These are phyloP conservation scores for Lojkania enalia DNA, from an alignment of 2,329 filamentous ascomycete species.

Conservation along the genomic window DNA sequence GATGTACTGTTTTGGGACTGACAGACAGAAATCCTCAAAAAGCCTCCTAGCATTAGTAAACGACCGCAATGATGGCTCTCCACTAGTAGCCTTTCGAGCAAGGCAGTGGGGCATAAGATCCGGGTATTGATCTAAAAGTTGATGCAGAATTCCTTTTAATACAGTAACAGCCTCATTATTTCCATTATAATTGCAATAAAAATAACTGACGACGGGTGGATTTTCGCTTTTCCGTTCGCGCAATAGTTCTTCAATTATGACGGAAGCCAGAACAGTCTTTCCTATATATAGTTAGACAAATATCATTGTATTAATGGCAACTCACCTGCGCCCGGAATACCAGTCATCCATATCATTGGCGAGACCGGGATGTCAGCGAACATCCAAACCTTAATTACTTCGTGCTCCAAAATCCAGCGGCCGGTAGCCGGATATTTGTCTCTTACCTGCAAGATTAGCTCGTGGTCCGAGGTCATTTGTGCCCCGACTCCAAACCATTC, in stretches of 20 bases:
- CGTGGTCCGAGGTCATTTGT: conserved; percentile 19
- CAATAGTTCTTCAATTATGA: conserved; percentile 23
- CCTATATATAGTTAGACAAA: conserved; percentile 15
- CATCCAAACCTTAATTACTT: conserved; percentile 25
- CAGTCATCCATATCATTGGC: conserved; percentile 19
- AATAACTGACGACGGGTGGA: conserved; percentile 16
- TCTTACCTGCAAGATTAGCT: conserved; percentile 8
- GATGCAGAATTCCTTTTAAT: conserved; percentile 21
- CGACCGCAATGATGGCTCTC: conserved; percentile 23
- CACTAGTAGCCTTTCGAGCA: conserved; percentile 14
- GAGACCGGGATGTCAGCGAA: conserved; percentile 10
- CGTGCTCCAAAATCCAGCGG: conserved; percentile 24
- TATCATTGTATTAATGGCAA: neutral
- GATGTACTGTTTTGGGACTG: conserved; percentile 22
- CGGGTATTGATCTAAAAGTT: conserved; percentile 20
- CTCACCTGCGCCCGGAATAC: conserved; percentile 31
- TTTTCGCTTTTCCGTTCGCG: conserved; percentile 8
- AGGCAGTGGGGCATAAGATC: conserved; percentile 20
- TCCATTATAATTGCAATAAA: conserved; percentile 28
- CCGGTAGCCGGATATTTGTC: conserved; percentile 19
- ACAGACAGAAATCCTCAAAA: conserved; percentile 23
- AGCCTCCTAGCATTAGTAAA: conserved; percentile 18
- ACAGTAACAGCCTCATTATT: conserved; percentile 19
- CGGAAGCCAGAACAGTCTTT: conserved; percentile 33
- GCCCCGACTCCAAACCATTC: conserved; percentile 25